Base-by-base conservation (phyloP, 805 yeast genomes). In the Candida coleopterorum region DNA sequence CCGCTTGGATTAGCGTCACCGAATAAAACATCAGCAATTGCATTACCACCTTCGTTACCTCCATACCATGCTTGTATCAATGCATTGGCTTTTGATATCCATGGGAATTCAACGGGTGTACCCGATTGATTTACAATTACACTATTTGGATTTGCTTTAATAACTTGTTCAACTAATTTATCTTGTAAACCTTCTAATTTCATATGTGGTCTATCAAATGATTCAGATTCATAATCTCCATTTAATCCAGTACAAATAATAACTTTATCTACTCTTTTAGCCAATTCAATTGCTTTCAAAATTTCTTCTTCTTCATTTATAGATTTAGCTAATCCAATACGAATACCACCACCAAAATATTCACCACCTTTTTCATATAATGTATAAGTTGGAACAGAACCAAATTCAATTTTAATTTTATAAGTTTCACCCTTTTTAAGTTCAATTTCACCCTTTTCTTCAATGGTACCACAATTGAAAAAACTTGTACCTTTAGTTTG, bases 401-500 rank as follows among this genome's bases (percentile, higher is more conserved):
- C 83, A 48, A 64, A 77, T 48, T 70, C 75, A 35, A 76, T 61
- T 34, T 52, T 59, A 40, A 76, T 39, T 20, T 58, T 56, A 59
- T 77, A 75, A 6, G 49, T 48, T 28, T 57, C 52, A 5, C 79
- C 82, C 38, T 60, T 61, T 38, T 62, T 62, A 40, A 76, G 55
- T 1, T 47, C 28, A 21, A 67, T 53, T 3, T 46, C 35, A 6
- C 68, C 69, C 4, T 48, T 60, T 47, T 74, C 81, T 25, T 64
- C 53, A 14, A 81, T 64, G 29, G 81, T 81, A 41, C 62, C 52
- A 11, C 70, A 64, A 39, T 57, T 49, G 50, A 74, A 75, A 60
- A 76, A 77, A 3, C 71, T 53, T n/a, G 55, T 48, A 12, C 82
- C 84, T 18, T 46, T 52, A 7, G 44, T 56, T 58, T 79, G 84